phyloP scores from a whole-genome alignment of 768 basidiomycete species.

The Trametes coccinea region DNA sequence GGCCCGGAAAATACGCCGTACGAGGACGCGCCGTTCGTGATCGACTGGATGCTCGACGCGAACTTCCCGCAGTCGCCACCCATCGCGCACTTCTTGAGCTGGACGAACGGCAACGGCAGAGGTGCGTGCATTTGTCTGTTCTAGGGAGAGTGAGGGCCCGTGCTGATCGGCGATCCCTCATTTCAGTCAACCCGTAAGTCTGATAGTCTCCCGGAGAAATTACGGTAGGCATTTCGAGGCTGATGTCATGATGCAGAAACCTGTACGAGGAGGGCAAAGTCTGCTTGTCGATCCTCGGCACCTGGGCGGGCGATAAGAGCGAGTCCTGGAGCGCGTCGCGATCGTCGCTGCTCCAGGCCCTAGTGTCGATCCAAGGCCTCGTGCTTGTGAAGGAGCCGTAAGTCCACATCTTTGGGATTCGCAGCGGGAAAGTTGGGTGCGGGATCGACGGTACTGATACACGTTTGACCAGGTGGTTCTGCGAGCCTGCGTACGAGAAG shows the following conservation, averaged over 20 bases:
- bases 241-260: conserved; percentile 49
- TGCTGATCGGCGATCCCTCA: not conserved
- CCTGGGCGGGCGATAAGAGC: conserved; percentile 86
- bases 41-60: conserved; percentile 89
- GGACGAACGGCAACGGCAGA: conserved; percentile 93
- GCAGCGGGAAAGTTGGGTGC: not conserved
- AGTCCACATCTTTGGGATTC: conserved; percentile 34
- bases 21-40: conserved; percentile 91
- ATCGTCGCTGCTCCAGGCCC: conserved; percentile 87
- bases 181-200: conserved; percentile 74
- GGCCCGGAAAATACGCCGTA: conserved; percentile 96
- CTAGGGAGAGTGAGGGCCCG: not conserved
- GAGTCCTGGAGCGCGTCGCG: conserved; percentile 86
- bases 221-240: not conserved
- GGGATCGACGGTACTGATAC: not conserved
- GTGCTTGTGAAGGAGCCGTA: conserved; percentile 93
- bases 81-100: conserved; percentile 85
- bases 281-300: conserved; percentile 87
- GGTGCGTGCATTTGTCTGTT: conserved; percentile 44
- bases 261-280: conserved; percentile 96
- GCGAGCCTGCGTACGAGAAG: conserved; percentile 93
- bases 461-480: conserved; percentile 64
- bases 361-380: conserved; percentile 92
- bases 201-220: not conserved
- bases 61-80: conserved; percentile 85